phyloP scores from a whole-genome alignment of 2,329 filamentous ascomycete genomes.

The Nannizzia gypsea region DNA sequence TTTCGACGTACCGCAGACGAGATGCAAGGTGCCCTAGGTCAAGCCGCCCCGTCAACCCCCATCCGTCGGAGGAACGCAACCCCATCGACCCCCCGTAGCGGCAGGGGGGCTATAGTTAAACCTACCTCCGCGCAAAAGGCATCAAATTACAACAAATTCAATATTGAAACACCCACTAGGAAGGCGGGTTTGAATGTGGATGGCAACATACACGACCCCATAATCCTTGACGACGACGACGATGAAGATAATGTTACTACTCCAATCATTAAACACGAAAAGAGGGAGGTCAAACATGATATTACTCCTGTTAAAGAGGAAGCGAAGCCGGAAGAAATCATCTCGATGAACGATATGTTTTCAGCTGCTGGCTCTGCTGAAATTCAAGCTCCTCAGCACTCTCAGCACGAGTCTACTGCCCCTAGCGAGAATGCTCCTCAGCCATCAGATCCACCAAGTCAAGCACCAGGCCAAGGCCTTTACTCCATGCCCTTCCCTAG shows the following conservation, averaged over 20 bases:
- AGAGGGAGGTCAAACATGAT: background rate
- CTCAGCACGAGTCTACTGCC: background rate
- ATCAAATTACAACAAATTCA: background rate
- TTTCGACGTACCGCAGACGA: slow-evolving; percentile 32
- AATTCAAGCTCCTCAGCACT: background rate
- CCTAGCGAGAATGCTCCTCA: background rate
- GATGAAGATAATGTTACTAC: slow-evolving; percentile 2
- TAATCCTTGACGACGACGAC: slow-evolving; percentile 10
- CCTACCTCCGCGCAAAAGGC: background rate
- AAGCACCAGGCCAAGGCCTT: background rate
- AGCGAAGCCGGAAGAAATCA: background rate
- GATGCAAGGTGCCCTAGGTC: slow-evolving; percentile 20
- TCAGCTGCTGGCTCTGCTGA: background rate
- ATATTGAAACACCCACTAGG: slow-evolving; percentile 2
- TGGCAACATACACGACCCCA: background rate
- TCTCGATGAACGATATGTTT: background rate
- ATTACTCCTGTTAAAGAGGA: background rate
- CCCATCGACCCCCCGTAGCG: slow-evolving; percentile 13
- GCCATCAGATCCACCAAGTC: no score
- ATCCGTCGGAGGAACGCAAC: slow-evolving; percentile 9
- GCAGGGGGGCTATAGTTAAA: slow-evolving; percentile 15
- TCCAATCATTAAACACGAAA: background rate
- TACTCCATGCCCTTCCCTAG: no score
- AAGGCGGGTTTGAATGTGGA: background rate
- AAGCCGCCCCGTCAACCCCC: slow-evolving; percentile 7